These are phyloP conservation scores for Rhodotorula sp. DNA, from an alignment of 1,284 basidiomycete species.

Conservation along the genomic window DNA sequence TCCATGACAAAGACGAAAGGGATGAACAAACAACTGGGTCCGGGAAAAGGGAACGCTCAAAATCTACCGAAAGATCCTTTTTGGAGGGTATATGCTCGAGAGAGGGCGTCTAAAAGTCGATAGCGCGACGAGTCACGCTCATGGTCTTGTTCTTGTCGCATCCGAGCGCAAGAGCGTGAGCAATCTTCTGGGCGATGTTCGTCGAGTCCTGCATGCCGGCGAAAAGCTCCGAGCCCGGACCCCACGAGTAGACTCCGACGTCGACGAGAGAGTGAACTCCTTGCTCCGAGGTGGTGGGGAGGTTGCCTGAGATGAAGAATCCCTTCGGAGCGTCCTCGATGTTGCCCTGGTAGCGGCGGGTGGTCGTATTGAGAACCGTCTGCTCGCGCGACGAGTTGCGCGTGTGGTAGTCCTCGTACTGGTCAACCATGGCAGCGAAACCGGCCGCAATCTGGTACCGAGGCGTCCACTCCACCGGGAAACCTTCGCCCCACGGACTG, in stretches of 20 bases:
- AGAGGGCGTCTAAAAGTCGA: background rate
- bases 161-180: slow-evolving; percentile 48
- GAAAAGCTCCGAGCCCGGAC: slow-evolving; percentile 51
- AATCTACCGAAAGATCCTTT: background rate
- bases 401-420: slow-evolving; percentile 28
- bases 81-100: background rate
- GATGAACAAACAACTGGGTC: no score
- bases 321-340: slow-evolving; percentile 49
- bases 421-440: slow-evolving; percentile 44
- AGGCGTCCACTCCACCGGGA: slow-evolving; percentile 53
- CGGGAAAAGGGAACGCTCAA: no score
- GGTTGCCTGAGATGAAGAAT: slow-evolving; percentile 41
- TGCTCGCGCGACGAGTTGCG: slow-evolving; percentile 14
- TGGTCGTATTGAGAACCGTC: slow-evolving; percentile 17
- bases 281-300: slow-evolving; percentile 46
- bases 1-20: no score
- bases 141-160: slow-evolving; percentile 24
- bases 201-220: slow-evolving; percentile 42
- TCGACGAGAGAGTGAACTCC: slow-evolving; percentile 51
- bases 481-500: slow-evolving; percentile 48
- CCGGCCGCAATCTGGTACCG: slow-evolving; percentile 52
- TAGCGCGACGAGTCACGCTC: background rate
- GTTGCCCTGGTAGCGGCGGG: slow-evolving; percentile 49
- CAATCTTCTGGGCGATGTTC: slow-evolving; percentile 47
- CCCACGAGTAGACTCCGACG: slow-evolving; percentile 52